Percentiles rank a stretch among this genome's conserved stretches.
phyloP scores from a whole-genome alignment of 306 rosid genomes.

The Castanea mollissima region DNA sequence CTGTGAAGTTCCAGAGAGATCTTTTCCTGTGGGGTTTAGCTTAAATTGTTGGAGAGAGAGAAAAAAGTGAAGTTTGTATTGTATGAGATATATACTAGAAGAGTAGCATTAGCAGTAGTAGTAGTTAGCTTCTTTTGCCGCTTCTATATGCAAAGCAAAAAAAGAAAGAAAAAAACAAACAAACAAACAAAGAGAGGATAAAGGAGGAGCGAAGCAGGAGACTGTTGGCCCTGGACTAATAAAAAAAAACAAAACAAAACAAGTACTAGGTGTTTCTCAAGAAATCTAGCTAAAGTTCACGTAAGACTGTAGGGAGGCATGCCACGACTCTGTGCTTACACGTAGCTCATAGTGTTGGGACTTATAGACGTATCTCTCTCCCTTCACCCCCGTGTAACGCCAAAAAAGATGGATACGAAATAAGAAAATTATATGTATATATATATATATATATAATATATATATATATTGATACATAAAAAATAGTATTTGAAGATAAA shows the following conservation, averaged over 20 bases:
- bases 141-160: conserved; percentile 56
- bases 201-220: conserved; percentile 29
- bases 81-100: conserved; percentile 15
- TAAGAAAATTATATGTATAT: no score
- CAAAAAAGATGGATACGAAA: no score
- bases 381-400: no score
- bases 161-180: conserved; percentile 23
- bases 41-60: conserved; percentile 37
- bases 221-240: neutral
- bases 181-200: conserved; percentile 9
- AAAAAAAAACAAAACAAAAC: no score
- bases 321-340: conserved; percentile 21
- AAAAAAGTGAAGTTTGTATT: conserved; percentile 26
- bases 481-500: no score
- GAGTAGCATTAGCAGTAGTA: no score
- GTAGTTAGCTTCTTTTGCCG: conserved; percentile 38
- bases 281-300: conserved; percentile 8
- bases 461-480: no score
- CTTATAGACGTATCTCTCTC: no score
- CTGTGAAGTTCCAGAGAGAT: conserved; percentile 49
- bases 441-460: no score
- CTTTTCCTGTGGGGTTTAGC: conserved; percentile 53
- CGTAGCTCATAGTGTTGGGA: conserved; percentile 18
- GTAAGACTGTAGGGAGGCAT: neutral
- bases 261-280: no score